Conservation (phyloP, 2,329 filamentous ascomycete species). For the Conoideocrella luteorostrata region DNA sequence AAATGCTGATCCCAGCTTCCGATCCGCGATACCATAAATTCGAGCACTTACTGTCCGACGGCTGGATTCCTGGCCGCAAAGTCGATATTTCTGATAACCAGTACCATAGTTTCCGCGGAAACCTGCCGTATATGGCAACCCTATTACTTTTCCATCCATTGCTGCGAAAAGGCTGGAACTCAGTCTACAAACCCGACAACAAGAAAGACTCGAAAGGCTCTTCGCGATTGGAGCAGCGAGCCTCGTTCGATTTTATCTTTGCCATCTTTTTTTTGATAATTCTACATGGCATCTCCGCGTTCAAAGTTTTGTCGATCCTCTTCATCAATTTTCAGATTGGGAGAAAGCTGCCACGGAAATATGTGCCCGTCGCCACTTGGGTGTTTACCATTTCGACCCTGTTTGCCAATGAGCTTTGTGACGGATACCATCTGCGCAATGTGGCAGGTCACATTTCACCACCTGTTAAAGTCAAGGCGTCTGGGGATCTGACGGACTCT, state of each 20-base stretch:
- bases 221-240: slow-evolving; percentile 58
- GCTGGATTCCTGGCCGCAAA: slow-evolving; percentile 89
- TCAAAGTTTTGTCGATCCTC: slow-evolving; percentile 78
- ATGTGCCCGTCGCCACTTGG: slow-evolving; percentile 76
- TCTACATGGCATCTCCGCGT: slow-evolving; percentile 76
- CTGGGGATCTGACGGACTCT: slow-evolving; percentile 24
- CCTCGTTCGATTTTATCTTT: slow-evolving; percentile 78
- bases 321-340: slow-evolving; percentile 76
- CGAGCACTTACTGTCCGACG: slow-evolving; percentile 62
- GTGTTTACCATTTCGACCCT: slow-evolving; percentile 78
- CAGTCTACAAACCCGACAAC: slow-evolving; percentile 33
- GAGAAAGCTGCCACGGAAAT: slow-evolving; percentile 61
- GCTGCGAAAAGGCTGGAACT: slow-evolving; percentile 65
- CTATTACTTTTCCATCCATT: slow-evolving; percentile 76
- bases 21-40: slow-evolving; percentile 78
- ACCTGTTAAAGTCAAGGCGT: background rate
- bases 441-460: slow-evolving; percentile 49
- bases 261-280: slow-evolving; percentile 70
- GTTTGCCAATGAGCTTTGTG: slow-evolving; percentile 81
- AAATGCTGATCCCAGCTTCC: slow-evolving; percentile 47
- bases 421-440: slow-evolving; percentile 66
- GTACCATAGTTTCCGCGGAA: slow-evolving; percentile 77
- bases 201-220: slow-evolving; percentile 38
- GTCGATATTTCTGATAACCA: slow-evolving; percentile 89
- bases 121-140: slow-evolving; percentile 72